A percentile compares a stretch with the other conserved stretches of the same genome.
Conservation (phyloP, 371 early-diverging fungal species). For the Syncephalastrum sp. region DNA sequence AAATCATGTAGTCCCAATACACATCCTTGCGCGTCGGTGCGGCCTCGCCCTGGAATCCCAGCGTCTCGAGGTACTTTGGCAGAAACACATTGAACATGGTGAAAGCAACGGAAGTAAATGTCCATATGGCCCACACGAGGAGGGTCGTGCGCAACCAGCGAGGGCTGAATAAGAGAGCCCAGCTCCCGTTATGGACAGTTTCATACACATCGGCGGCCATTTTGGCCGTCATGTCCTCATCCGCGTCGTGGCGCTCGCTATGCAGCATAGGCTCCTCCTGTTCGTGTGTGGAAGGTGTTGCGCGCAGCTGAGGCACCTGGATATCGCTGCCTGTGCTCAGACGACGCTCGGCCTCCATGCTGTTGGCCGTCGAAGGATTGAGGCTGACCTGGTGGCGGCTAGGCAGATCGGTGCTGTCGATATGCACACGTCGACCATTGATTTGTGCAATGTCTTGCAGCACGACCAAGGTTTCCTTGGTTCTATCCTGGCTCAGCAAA, state of each 20-base stretch:
- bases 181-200: slow-evolving; percentile 1
- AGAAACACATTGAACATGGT: slow-evolving; percentile 87
- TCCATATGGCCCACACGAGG: slow-evolving; percentile 81
- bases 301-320: slow-evolving; percentile 1
- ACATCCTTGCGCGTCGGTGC: slow-evolving; percentile 54
- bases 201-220: background rate
- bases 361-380: background rate
- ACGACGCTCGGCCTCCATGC: slow-evolving; percentile 5
- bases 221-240: slow-evolving; percentile 1
- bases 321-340: slow-evolving; percentile 2
- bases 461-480: slow-evolving; percentile 72
- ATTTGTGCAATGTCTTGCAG: slow-evolving; percentile 71
- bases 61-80: slow-evolving; percentile 71
- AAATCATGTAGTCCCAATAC: slow-evolving; percentile 75
- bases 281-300: background rate
- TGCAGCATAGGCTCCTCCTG: slow-evolving; percentile 9
- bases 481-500: slow-evolving; percentile 64
- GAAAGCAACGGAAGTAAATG: slow-evolving; percentile 73
- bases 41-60: slow-evolving; percentile 39
- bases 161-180: slow-evolving; percentile 39
- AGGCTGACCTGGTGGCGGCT: background rate
- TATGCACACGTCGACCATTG: slow-evolving; percentile 55
- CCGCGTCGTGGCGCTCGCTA: background rate
- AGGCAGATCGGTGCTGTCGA: slow-evolving; percentile 30
- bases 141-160: slow-evolving; percentile 62